Percentiles rank a stretch among this genome's conserved stretches.
Evolutionary conservation across 495 filamentous ascomycete species (phyloP).

Genomic region (Penicillium egyptiacum): DNA sequence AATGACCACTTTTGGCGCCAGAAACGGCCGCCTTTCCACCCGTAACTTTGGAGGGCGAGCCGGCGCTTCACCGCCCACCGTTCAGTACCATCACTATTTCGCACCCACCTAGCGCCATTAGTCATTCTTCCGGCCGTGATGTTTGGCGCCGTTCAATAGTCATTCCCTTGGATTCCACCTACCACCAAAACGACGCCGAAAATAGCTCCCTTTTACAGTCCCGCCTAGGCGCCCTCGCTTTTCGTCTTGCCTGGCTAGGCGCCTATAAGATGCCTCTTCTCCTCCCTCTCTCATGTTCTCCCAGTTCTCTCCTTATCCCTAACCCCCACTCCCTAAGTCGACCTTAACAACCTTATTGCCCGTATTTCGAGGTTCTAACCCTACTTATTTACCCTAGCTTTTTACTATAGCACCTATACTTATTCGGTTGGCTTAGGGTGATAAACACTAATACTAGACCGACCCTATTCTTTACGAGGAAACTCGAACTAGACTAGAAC

Average conservation of each 20-base stretch:
- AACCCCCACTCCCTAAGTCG: background rate
- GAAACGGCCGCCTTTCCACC: background rate
- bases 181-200: constrained; percentile 19
- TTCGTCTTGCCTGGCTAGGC: constrained; percentile 8
- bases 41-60: background rate
- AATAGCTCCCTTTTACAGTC: constrained; percentile 18
- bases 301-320: constrained; percentile 6
- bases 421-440: no score
- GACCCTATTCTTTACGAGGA: no score
- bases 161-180: background rate
- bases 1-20: background rate
- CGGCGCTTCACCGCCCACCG: background rate
- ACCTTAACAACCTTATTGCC: no score
- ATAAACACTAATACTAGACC: no score
- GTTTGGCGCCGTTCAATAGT: background rate
- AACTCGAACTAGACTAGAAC: no score
- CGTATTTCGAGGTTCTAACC: no score
- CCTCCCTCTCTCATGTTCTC: constrained; percentile 9
- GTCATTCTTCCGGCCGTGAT: background rate
- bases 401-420: no score
- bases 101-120: background rate
- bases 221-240: constrained; percentile 9
- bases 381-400: no score
- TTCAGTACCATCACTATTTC: background rate
- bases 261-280: constrained; percentile 12